These are phyloP conservation scores for Elsinoe fawcettii DNA, from an alignment of 2,329 filamentous ascomycete species.

Conservation along the genomic window DNA sequence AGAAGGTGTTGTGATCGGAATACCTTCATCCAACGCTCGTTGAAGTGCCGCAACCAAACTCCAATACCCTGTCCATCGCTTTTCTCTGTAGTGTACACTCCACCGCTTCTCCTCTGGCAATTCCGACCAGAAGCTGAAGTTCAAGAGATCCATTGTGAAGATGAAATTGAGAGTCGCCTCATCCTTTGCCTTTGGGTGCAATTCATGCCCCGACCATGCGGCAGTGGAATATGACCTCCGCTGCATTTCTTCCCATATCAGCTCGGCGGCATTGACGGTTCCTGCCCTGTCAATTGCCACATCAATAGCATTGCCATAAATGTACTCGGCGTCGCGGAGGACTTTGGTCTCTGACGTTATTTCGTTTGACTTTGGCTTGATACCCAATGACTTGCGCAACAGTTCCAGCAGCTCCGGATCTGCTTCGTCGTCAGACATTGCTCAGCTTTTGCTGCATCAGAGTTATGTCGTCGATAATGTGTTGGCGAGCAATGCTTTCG, in stretches of 20 bases:
- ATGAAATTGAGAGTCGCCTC: conserved; percentile 73
- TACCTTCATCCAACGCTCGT: conserved; percentile 80
- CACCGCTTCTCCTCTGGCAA: conserved; percentile 63
- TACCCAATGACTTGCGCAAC: conserved; percentile 67
- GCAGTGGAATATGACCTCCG: conserved; percentile 73
- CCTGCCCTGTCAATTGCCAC: conserved; percentile 78
- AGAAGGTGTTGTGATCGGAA: conserved; percentile 79
- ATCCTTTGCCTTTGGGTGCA: conserved; percentile 79
- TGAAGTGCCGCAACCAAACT: conserved; percentile 82
- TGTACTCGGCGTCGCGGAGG: conserved; percentile 70
- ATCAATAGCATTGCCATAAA: conserved; percentile 89
- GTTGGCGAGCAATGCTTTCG: neutral
- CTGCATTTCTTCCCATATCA: conserved; percentile 75
- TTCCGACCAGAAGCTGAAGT: conserved; percentile 92
- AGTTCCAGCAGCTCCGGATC: conserved; percentile 82
- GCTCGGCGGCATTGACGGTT: conserved; percentile 72
- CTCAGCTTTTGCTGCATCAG: neutral
- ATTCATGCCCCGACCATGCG: conserved; percentile 78
- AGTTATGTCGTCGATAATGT: neutral
- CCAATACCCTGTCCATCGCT: conserved; percentile 90
- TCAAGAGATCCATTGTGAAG: conserved; percentile 93
- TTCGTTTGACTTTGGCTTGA: conserved; percentile 22
- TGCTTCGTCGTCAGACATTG: conserved; percentile 71
- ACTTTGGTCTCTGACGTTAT: conserved; percentile 67
- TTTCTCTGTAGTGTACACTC: conserved; percentile 70